phyloP scores from a whole-genome alignment of 2,329 filamentous ascomycete species.

The Kalmusia sp. region DNA sequence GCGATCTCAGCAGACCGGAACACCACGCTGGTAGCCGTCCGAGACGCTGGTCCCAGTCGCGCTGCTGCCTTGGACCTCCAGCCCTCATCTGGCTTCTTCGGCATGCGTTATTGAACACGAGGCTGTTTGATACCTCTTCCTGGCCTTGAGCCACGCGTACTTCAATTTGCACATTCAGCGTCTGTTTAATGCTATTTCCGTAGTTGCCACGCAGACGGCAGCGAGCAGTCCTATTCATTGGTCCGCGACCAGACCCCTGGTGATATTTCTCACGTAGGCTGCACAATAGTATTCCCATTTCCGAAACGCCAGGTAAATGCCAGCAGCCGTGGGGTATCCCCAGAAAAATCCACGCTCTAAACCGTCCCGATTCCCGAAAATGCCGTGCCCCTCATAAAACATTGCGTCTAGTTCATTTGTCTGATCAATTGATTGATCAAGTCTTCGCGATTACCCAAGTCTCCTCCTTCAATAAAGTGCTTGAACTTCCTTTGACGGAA shows the following conservation, averaged over 20 bases:
- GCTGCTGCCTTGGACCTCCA: neutral
- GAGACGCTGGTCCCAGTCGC: neutral
- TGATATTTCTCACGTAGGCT: neutral
- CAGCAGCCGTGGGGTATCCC: conserved; percentile 8
- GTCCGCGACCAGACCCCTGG: neutral
- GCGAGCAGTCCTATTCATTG: neutral
- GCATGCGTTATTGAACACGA: neutral
- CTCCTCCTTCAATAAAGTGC: conserved; percentile 98
- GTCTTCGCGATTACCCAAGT: conserved; percentile 98
- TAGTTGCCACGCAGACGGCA: neutral
- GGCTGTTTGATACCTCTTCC: neutral
- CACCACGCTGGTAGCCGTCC: neutral
- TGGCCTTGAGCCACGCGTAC: neutral
- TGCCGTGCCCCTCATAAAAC: conserved; percentile 8
- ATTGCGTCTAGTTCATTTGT: conserved; percentile 87
- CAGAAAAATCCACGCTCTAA: conserved; percentile 16
- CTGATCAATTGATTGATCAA: conserved; percentile 95
- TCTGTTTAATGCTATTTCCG: neutral
- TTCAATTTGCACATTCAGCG: neutral
- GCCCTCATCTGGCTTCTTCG: neutral
- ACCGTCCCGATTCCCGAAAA: conserved; percentile 10
- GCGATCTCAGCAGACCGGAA: neutral
- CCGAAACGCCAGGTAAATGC: conserved; percentile 5
- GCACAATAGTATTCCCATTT: neutral
- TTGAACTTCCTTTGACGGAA: conserved; percentile 98